A percentile compares a stretch with the other conserved stretches of the same genome.
phyloP scores from a whole-genome alignment of 2,329 filamentous ascomycete species.

The Sclerotinia nivalis region DNA sequence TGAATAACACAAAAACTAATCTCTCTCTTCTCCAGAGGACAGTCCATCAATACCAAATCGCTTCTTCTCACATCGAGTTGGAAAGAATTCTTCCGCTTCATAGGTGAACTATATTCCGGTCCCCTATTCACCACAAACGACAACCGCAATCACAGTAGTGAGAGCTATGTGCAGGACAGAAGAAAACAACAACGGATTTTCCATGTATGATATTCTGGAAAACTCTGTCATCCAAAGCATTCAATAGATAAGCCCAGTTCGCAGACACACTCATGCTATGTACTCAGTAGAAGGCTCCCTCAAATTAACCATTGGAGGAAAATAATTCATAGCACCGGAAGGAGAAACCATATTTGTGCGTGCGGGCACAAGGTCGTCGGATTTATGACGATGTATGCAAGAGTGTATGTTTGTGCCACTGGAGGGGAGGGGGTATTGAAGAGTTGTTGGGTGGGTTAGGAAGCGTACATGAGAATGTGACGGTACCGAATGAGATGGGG shows the following conservation, averaged over 20 bases:
- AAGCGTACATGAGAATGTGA: background rate
- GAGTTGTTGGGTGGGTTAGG: constrained; percentile 27
- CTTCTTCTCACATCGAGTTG: constrained; percentile 58
- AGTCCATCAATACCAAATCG: constrained; percentile 57
- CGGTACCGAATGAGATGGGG: background rate
- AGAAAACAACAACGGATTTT: constrained; percentile 52
- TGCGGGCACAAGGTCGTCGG: constrained; percentile 30
- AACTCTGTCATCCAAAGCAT: constrained; percentile 42
- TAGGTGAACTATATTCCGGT: constrained; percentile 54
- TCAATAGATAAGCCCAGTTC: constrained; percentile 48
- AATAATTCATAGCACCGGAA: constrained; percentile 26
- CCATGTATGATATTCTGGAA: constrained; percentile 55
- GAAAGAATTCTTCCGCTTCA: constrained; percentile 61
- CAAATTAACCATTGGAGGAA: constrained; percentile 45
- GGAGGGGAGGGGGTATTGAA: constrained; percentile 32
- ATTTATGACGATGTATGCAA: constrained; percentile 32
- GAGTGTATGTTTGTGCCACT: constrained; percentile 36
- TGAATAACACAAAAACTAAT: background rate
- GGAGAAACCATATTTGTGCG: constrained; percentile 37
- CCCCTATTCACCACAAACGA: constrained; percentile 53
- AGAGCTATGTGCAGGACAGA: constrained; percentile 50
- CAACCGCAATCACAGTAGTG: constrained; percentile 49
- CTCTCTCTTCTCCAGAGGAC: constrained; percentile 43
- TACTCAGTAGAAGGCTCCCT: constrained; percentile 51
- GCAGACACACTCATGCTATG: constrained; percentile 52